A percentile compares a stretch with the other conserved stretches of the same genome.
Conservation (phyloP, 1,284 basidiomycete species). For the Pseudozyma hubeiensis region DNA sequence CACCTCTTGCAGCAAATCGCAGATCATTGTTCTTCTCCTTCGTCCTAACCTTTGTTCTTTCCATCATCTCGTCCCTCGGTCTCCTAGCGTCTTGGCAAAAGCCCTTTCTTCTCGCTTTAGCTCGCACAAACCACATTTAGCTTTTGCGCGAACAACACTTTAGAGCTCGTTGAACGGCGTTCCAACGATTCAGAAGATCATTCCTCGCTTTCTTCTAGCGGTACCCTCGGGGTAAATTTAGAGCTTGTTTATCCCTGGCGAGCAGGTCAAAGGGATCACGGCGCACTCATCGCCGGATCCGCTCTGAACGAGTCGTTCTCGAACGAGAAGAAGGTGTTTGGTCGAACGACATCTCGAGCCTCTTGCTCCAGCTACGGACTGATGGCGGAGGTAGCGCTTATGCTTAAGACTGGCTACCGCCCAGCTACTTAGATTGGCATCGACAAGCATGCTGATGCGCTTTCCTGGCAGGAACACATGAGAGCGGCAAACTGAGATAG, state of each 20-base stretch:
- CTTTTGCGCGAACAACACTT: background rate
- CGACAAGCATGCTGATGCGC: background rate
- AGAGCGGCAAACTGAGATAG: background rate
- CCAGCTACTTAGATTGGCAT: constrained; percentile 10
- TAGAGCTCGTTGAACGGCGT: background rate
- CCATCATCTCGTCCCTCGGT: background rate
- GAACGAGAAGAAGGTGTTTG: background rate
- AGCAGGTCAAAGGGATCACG: background rate
- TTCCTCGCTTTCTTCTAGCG: background rate
- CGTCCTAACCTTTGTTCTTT: background rate
- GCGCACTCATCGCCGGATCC: background rate
- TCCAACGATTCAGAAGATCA: background rate
- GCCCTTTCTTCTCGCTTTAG: background rate
- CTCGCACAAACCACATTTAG: background rate
- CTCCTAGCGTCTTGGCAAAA: too few relatives aligned
- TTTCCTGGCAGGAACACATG: background rate
- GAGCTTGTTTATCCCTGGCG: background rate
- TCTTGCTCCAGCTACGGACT: background rate
- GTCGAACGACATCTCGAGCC: background rate
- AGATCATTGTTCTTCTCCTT: background rate
- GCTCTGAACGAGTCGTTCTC: background rate
- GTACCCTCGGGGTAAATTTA: background rate
- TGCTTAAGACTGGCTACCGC: background rate
- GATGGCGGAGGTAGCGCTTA: constrained; percentile 12
- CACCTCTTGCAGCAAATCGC: constrained; percentile 26